Percentiles rank a stretch among this genome's conserved stretches.
Conservation (phyloP, 257 asterid genomes). For the Solanum clarkiae region DNA sequence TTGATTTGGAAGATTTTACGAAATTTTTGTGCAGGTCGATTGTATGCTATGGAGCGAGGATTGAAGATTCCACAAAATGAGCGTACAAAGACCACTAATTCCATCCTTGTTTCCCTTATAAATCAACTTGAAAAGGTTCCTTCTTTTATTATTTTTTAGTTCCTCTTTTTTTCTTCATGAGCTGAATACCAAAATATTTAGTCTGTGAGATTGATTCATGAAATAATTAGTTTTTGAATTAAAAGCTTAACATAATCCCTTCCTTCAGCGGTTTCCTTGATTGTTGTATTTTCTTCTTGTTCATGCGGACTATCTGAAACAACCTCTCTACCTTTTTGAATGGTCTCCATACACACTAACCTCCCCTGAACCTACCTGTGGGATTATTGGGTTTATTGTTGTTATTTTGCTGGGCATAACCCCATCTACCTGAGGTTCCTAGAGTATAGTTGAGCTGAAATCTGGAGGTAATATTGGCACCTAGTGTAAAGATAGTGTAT, state of each 20-base stretch:
- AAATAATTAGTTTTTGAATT: background rate
- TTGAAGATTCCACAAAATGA: slow-evolving; percentile 66
- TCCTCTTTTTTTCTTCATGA: background rate
- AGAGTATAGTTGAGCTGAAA: background rate
- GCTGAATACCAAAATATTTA: background rate
- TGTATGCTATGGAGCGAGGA: slow-evolving; percentile 98
- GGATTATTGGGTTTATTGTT: background rate
- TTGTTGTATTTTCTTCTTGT: background rate
- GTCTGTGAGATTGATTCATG: background rate
- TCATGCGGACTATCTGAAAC: background rate
- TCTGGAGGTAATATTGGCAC: background rate
- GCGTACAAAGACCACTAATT: slow-evolving; percentile 74
- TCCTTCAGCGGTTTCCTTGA: background rate
- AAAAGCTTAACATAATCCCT: background rate
- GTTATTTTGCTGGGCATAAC: background rate
- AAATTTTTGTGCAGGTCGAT: slow-evolving; percentile 47
- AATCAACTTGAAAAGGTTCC: slow-evolving; percentile 89
- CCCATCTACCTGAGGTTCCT: background rate
- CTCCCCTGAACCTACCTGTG: background rate
- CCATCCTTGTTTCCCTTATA: slow-evolving; percentile 76
- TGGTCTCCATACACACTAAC: background rate
- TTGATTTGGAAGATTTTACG: background rate
- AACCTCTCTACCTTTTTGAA: background rate
- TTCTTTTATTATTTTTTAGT: background rate
- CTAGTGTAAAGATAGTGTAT: background rate